phyloP scores from a whole-genome alignment of 1,139 yeast species.

The Saccharomyces hybrid region DNA sequence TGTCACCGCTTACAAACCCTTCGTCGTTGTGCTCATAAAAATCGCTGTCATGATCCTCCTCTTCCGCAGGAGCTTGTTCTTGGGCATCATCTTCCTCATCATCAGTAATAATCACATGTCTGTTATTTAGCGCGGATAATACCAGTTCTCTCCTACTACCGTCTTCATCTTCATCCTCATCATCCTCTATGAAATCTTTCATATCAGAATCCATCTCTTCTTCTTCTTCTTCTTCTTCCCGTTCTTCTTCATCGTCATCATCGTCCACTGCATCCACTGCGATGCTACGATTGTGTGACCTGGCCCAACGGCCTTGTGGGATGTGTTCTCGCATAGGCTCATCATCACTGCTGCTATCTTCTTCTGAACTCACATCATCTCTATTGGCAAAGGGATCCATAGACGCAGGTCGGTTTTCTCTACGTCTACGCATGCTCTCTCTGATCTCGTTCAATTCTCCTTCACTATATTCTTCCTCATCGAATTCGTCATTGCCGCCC shows the following conservation, averaged over 20 bases:
- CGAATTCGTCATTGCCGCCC: conserved; percentile 7
- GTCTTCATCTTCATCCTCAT: conserved; percentile 11
- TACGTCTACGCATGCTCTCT: conserved; percentile 16
- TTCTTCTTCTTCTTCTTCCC: conserved; percentile 5
- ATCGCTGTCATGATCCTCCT: conserved; percentile 17
- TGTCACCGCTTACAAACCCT: conserved; percentile 26
- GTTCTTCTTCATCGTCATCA: conserved; percentile 6
- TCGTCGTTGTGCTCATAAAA: conserved; percentile 20
- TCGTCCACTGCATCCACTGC: conserved; percentile 6
- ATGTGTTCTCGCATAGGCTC: background rate
- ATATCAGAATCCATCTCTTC: conserved; percentile 17
- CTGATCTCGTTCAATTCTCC: conserved; percentile 23
- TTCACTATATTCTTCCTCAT: conserved; percentile 25
- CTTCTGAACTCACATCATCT: conserved; percentile 1
- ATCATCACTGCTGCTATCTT: conserved; percentile 5
- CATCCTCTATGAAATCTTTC: conserved; percentile 21
- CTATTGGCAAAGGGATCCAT: conserved; percentile 5
- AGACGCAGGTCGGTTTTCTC: conserved; percentile 7
- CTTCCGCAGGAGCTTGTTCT: conserved; percentile 3
- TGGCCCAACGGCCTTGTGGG: conserved; percentile 2
- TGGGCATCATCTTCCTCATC: conserved; percentile 5
- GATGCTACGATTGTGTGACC: conserved; percentile 1
- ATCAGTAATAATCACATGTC: background rate
- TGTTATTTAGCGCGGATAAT: background rate
- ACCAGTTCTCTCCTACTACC: conserved; percentile 6